These are phyloP conservation scores for Aphanomyces astaci DNA, from an alignment of 352 stramenopile genomes.

Conservation along the genomic window DNA sequence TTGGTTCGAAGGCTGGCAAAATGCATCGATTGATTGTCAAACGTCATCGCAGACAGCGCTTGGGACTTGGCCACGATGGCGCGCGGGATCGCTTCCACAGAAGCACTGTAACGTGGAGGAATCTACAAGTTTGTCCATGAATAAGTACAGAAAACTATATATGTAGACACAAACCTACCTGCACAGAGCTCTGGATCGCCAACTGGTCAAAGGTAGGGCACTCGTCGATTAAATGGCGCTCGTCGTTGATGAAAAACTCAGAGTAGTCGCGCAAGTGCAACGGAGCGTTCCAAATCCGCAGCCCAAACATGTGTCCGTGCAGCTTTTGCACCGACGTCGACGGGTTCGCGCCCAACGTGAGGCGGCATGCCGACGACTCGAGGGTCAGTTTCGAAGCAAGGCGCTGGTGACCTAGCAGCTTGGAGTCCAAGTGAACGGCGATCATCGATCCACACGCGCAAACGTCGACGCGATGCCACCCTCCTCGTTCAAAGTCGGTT, in stretches of 20 bases:
- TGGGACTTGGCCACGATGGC: not conserved
- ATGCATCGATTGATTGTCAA: not conserved
- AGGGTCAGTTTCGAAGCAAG: not conserved
- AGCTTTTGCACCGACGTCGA: not conserved
- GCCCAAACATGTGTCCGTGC: slow-evolving; percentile 39
- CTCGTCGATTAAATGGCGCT: not conserved
- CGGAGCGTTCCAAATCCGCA: slow-evolving; percentile 53
- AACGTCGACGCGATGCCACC: slow-evolving; percentile 30
- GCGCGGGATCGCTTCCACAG: not conserved
- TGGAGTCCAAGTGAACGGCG: slow-evolving; percentile 1
- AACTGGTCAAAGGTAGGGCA: not conserved
- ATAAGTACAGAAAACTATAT: too few species aligned
- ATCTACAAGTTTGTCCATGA: too few species aligned
- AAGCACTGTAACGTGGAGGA: too few species aligned
- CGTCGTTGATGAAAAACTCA: not conserved
- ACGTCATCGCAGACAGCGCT: not conserved
- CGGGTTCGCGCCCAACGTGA: not conserved
- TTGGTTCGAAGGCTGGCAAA: slow-evolving; percentile 16
- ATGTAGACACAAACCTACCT: not conserved
- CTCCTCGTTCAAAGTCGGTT: too few species aligned
- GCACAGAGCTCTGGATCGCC: not conserved
- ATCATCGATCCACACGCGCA: slow-evolving; percentile 12
- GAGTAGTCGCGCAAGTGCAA: slow-evolving; percentile 23
- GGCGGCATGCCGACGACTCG: not conserved
- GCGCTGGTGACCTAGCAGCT: not conserved